Conservation (phyloP, 73 alveolate species). For the Paramecium sonneborni region DNA sequence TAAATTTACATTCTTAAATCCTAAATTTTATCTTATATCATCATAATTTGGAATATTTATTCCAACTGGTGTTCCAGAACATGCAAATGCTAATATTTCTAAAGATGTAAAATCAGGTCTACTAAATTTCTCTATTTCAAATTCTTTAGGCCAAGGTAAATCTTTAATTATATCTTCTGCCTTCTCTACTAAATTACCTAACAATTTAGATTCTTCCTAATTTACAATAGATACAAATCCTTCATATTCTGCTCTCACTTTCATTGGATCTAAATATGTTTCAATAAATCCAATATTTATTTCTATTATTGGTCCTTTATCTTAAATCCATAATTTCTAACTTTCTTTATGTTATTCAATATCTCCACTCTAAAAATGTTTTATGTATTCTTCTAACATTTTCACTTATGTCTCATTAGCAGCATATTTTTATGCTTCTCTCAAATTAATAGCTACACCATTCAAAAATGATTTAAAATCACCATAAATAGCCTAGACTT, state of each 20-base stretch:
- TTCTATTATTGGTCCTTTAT: conserved; percentile 92
- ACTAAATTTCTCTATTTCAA: conserved; percentile 83
- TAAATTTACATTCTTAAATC: conserved; percentile 91
- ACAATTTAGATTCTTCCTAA: conserved; percentile 78
- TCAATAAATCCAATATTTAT: conserved; percentile 92
- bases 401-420: conserved; percentile 86
- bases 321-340: conserved; percentile 96
- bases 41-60: conserved; percentile 95
- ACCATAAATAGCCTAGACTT: conserved; percentile 80
- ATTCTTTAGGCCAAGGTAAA: conserved; percentile 97
- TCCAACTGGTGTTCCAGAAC: conserved; percentile 91
- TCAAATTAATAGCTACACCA: conserved; percentile 76
- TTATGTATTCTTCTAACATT: conserved; percentile 84
- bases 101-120: conserved; percentile 92
- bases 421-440: conserved; percentile 79
- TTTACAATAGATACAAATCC: conserved; percentile 93
- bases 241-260: conserved; percentile 89
- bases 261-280: conserved; percentile 88
- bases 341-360: conserved; percentile 89
- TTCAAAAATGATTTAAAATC: conserved; percentile 84
- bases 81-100: conserved; percentile 87
- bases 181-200: conserved; percentile 76
- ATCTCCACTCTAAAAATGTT: conserved; percentile 90
- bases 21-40: conserved; percentile 87
- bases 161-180: conserved; percentile 75